Evolutionary conservation across 2,329 filamentous ascomycete species (phyloP).

Genomic region (Monilinia aucupariae): DNA sequence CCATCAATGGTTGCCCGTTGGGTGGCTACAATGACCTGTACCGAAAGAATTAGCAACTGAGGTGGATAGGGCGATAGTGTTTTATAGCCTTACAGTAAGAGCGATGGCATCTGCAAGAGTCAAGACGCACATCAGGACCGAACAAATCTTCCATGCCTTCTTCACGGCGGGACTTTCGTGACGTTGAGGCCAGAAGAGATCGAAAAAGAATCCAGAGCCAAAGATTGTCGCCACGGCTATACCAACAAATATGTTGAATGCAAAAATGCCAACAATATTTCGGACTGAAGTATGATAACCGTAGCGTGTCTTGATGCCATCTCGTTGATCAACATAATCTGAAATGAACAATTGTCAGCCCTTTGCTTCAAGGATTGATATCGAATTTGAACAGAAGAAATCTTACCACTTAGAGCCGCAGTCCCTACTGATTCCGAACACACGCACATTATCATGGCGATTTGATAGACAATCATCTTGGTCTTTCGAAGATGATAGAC

Average conservation of each 20-base stretch:
- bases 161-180: slow-evolving; percentile 45
- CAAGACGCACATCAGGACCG: slow-evolving; percentile 44
- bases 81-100: slow-evolving; percentile 37
- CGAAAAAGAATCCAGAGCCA: slow-evolving; percentile 55
- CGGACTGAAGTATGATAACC: slow-evolving; percentile 47
- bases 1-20: slow-evolving; percentile 43
- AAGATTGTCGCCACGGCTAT: slow-evolving; percentile 54
- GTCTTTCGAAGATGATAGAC: slow-evolving; percentile 50
- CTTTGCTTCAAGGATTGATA: not conserved
- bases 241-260: slow-evolving; percentile 55
- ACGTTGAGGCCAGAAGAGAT: slow-evolving; percentile 55
- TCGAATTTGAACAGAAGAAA: not conserved
- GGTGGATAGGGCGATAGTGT: not conserved
- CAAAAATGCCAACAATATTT: slow-evolving; percentile 49
- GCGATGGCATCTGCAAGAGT: slow-evolving; percentile 44
- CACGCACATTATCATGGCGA: slow-evolving; percentile 53
- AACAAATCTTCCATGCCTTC: slow-evolving; percentile 49
- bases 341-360: not conserved
- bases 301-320: slow-evolving; percentile 40
- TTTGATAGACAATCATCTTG: slow-evolving; percentile 56
- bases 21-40: slow-evolving; percentile 43
- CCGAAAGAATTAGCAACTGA: not conserved
- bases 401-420: slow-evolving; percentile 47
- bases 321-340: slow-evolving; percentile 52
- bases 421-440: slow-evolving; percentile 53